Percentiles rank a stretch among this genome's conserved stretches.
Conservation (phyloP, 139 green algal genomes). For the Chlamydomonas asymmetrica region DNA sequence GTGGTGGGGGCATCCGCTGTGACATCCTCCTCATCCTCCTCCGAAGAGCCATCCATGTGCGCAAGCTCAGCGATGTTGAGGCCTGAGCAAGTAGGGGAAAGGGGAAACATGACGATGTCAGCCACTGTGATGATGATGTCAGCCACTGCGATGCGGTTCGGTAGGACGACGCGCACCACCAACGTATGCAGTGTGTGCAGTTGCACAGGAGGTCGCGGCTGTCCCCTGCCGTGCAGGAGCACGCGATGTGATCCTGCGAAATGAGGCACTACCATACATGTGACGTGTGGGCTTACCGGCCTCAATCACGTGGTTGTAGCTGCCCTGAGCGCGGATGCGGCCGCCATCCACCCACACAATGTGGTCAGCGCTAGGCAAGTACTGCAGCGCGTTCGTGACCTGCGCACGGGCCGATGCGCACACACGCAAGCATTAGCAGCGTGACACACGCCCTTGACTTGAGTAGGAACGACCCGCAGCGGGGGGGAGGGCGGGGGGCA, state of each 20-base stretch:
- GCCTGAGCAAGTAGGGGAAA: no score
- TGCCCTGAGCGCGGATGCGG: conserved; percentile 57
- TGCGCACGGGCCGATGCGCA: conserved; percentile 4
- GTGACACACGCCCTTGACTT: neutral
- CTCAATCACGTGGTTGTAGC: conserved; percentile 65
- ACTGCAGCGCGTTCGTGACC: conserved; percentile 91
- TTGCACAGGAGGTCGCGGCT: no score
- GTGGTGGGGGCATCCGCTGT: neutral
- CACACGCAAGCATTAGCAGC: neutral
- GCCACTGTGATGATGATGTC: no score
- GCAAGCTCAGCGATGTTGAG: conserved; percentile 61
- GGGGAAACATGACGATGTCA: no score
- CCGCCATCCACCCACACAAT: conserved; percentile 78
- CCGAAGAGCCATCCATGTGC: no score
- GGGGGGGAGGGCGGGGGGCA: no score
- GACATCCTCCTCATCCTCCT: conserved; percentile 33
- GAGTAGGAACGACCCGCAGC: no score
- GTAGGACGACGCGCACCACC: no score
- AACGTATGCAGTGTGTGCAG: no score
- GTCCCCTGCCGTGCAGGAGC: no score
- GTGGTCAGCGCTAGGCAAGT: conserved; percentile 70
- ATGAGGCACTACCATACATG: neutral
- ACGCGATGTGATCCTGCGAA: no score
- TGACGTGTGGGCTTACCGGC: conserved; percentile 12
- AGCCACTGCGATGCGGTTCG: no score